phyloP scores from a whole-genome alignment of 2,329 filamentous ascomycete species.

The Fusarium sp. region DNA sequence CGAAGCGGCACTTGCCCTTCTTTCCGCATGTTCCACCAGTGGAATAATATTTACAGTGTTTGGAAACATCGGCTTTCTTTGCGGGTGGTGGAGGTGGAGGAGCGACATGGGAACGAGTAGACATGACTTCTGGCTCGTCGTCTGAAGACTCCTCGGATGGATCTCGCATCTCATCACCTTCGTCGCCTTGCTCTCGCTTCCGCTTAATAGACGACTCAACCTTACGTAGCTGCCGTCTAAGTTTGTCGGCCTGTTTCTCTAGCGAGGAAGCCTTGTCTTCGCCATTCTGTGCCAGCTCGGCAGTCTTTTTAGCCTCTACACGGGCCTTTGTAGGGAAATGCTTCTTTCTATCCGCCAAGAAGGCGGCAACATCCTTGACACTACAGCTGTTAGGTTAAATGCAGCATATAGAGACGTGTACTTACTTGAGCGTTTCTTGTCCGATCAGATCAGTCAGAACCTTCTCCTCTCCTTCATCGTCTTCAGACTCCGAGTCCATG shows the following conservation, averaged over 20 bases:
- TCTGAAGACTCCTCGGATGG: constrained; percentile 68
- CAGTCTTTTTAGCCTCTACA: constrained; percentile 73
- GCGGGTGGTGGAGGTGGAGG: constrained; percentile 61
- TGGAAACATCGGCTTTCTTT: constrained; percentile 73
- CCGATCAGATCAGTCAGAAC: constrained; percentile 70
- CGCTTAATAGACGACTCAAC: constrained; percentile 79
- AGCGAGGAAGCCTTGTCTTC: constrained; percentile 74
- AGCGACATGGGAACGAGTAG: constrained; percentile 61
- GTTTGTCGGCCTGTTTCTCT: constrained; percentile 73
- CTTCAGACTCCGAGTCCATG: constrained; percentile 74
- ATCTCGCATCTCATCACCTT: constrained; percentile 76
- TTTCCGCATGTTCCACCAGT: constrained; percentile 79
- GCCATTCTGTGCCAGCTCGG: constrained; percentile 61
- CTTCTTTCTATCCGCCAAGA: constrained; percentile 84
- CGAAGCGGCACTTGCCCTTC: constrained; percentile 83
- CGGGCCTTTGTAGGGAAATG: constrained; percentile 86
- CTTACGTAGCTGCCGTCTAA: constrained; percentile 76
- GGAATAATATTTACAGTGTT: constrained; percentile 80
- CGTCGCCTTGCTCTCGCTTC: constrained; percentile 77
- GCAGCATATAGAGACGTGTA: constrained; percentile 20
- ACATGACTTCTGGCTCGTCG: constrained; percentile 72
- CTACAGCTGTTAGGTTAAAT: constrained; percentile 53
- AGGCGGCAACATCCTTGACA: constrained; percentile 80
- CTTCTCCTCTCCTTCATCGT: constrained; percentile 81
- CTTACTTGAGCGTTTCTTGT: constrained; percentile 70